phyloP scores from a whole-genome alignment of 768 basidiomycete genomes.

The Leucogyrophana mollusca region DNA sequence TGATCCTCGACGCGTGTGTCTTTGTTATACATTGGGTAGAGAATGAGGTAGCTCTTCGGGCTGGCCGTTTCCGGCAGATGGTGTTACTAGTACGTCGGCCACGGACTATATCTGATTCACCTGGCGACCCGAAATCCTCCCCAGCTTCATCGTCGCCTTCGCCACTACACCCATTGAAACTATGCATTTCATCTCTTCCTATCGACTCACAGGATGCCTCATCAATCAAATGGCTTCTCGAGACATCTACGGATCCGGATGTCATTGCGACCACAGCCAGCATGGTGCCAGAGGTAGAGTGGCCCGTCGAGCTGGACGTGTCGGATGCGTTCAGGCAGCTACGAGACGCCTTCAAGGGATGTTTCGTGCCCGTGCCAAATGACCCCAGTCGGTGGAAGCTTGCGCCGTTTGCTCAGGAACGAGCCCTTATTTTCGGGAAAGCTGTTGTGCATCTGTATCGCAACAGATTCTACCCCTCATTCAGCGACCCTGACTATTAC shows the following conservation, averaged over 20 bases:
- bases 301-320: conserved; percentile 11
- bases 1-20: too few species aligned
- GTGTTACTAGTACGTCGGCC: too few species aligned
- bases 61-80: too few species aligned
- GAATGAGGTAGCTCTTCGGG: too few species aligned
- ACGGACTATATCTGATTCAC: too few species aligned
- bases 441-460: not conserved
- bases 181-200: too few species aligned
- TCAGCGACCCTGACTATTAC: not conserved
- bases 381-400: not conserved
- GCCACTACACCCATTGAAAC: too few species aligned
- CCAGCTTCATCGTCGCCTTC: too few species aligned
- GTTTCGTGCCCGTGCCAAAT: not conserved
- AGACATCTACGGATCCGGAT: conserved; percentile 7
- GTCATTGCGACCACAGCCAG: conserved; percentile 9
- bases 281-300: conserved; percentile 14
- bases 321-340: conserved; percentile 5
- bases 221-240: conserved; percentile 8
- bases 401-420: not conserved
- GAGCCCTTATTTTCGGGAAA: conserved; percentile 2
- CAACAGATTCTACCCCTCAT: not conserved
- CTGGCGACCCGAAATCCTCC: too few species aligned
- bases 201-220: conserved; percentile 1
- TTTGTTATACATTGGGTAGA: too few species aligned
- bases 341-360: conserved; percentile 1